These are phyloP conservation scores for Peribolospora baueri DNA, from an alignment of 768 basidiomycete species.

Conservation along the genomic window DNA sequence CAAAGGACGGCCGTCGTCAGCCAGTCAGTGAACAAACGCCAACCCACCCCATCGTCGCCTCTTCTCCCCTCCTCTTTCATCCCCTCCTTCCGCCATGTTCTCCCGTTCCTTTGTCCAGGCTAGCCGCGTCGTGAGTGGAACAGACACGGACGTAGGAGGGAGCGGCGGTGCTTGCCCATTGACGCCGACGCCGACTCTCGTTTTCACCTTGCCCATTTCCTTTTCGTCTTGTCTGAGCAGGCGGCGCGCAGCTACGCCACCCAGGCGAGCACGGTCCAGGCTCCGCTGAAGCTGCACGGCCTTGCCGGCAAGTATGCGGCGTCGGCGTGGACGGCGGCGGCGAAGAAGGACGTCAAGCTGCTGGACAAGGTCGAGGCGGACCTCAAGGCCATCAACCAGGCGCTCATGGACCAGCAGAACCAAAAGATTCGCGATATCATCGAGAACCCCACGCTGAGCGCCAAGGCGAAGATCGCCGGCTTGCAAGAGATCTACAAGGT, in stretches of 20 bases:
- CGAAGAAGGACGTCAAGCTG: constrained; percentile 28
- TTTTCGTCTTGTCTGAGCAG: constrained; percentile 1
- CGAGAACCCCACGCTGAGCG: constrained; percentile 71
- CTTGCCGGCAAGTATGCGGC: constrained; percentile 18
- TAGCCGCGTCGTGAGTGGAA: too few species aligned
- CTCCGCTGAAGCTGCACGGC: constrained; percentile 3
- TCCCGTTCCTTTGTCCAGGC: too few species aligned
- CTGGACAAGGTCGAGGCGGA: constrained; percentile 72
- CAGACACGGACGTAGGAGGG: too few species aligned
- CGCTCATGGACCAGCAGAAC: constrained; percentile 32
- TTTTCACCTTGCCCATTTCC: neutral
- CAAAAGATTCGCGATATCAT: constrained; percentile 48
- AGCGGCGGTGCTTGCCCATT: too few species aligned
- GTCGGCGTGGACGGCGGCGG: constrained; percentile 15
- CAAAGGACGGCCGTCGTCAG: too few species aligned
- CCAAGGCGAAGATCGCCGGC: constrained; percentile 44
- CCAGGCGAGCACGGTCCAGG: constrained; percentile 5
- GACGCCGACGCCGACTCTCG: too few species aligned
- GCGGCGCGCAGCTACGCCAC: constrained; percentile 6
- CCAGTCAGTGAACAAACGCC: too few species aligned
- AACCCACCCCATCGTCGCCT: too few species aligned
- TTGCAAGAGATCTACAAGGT: constrained; percentile 39
- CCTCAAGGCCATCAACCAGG: constrained; percentile 41
- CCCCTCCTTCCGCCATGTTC: too few species aligned
- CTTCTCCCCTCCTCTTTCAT: too few species aligned